Evolutionary conservation across 140 eudicot genomes (phyloP), one percentile per base, ranked within the genome.

Genomic region (Anethum foeniculum): DNA sequence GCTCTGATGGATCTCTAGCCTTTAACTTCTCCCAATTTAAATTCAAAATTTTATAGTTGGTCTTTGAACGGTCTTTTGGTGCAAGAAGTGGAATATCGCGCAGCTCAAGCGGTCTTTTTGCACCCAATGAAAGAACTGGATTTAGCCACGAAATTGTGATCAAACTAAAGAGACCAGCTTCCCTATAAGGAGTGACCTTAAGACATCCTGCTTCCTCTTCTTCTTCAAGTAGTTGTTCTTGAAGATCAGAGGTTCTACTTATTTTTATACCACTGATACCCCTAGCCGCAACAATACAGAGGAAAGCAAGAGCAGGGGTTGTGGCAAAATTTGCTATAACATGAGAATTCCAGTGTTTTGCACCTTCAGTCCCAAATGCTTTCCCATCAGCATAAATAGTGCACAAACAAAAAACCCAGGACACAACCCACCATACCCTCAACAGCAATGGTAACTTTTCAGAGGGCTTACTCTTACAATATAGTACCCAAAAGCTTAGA

Each of bases 61-160:
- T 82, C 80, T 94, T 92, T 28, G 97, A 89, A 36, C 99, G 97
- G 79, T 94, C 99, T 86, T 85, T 88, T 1, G 91, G 93, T 2
- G 97, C 93, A 73, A 94, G 93, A 88, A 90, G 93, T 5, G 97
- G 99, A 62, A 94, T 89, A 81, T 92, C 97, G 78, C 91, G 86
- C 21, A 92, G 90, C 84, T 94, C 99, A 46, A 92, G 97, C 5
- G 97, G 97, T 71, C 97, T 85, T 82, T 90, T 88, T 48, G 90
- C 95, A 75, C 99, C 99, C 14, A 79, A 78, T 14, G 97, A 87
- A 52, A 94, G 95, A 81, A 94, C 83, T 43, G 93, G 87, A 73
- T 89, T 92, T 76, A 94, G 75, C 99, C 99, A 94, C 1, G 97
- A 92, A 80, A 94, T 83, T 27, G 97, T 92, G 49, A 88, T 92